Evolutionary conservation across 2,329 filamentous ascomycete species (phyloP), one percentile per base, ranked within the genome.

Genomic region (Amauroascus verrucosus): DNA sequence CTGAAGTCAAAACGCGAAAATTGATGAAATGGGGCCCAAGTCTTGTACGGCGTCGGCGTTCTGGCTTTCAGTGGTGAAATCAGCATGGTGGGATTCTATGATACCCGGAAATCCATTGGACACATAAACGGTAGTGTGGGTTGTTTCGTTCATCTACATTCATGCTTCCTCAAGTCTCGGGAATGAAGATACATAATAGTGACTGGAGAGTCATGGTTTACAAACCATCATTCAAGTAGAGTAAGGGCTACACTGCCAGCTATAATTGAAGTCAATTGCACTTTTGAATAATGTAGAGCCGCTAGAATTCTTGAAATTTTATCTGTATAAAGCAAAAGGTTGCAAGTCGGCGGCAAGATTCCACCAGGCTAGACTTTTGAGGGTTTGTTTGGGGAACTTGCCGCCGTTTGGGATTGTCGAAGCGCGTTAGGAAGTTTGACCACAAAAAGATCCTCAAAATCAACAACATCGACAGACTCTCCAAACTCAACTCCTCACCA

Each of bases 401-500:
- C 41, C 41, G 45, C 45, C n/a, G 32, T 18, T 35, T 32, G 46
- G 24, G 20, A 20, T 11, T 22, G 14, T 38, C 13, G 20, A 24
- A 4, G 46, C 18, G 33, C 20, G 9, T 48, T 32, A 16, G 9
- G 30, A 48, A 13, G 9, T 37, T 40, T n/a, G 33, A 49, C 35
- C 18, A 14, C 35, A 38, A 14, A 38, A 38, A 30, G 26, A 30
- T 5, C 47, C 22, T 22, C 45, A 37, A 37, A 37, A 37, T 16
- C 33, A 37, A 37, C 9, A 4, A 37, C n/a, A 37, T 13, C 33
- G 3, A 13, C 33, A 9, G 9, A 30, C 9, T 30, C 5, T 9
- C 26, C 4, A 9, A 30, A 5, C 9, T 30, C 26, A 44, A 20
- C 33, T 48, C 35, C 48, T 48, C 61, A 65, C 61, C 59, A 52